Evolutionary conservation across 352 stramenopile species (phyloP), one percentile per base, ranked within the genome.

Genomic region (Phytopythium vexans): DNA sequence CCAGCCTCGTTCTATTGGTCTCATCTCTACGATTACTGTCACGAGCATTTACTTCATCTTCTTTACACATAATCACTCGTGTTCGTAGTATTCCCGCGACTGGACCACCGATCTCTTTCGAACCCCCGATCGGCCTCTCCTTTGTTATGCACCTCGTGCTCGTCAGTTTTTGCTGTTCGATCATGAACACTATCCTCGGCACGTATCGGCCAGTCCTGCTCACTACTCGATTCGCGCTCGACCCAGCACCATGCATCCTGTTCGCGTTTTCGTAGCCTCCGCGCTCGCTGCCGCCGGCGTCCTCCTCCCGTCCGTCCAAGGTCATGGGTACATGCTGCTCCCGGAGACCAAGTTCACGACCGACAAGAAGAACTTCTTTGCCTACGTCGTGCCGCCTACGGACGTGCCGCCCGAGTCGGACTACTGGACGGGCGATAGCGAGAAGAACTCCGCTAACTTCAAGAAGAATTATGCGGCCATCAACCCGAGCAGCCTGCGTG

Each of bases 321-420:
- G 49, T 11, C 60, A 68, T 42, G 60, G 48, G 4, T 68, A 59
- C 44, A 53, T 68, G 38, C 36, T 68, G 31, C 60, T 68, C 3
- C 60, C 60, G 4, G 54, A 68, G 50, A 55, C 60, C 54, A 51
- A 63, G 54, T 63, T 68, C 49, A 54, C 54, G 5, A 68, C 45
- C 44, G 38, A 54, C 40, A 49, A 60, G 50, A 62, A 60, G 47
- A 68, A 68, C 54, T 60, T 50, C 41, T 68, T 50, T 31, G 54
- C 59, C 0, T 62, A 61, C 49, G 47, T 54, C 6, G 59, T 66
- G 11, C 50, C 47, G 6, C 39, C 45, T 3, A 52, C 50, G 34
- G 52, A 52, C 15, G 48, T 56, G 33, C 46, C 46, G 14, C 59
- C 54, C 9, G 49, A 56, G 37, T 68, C 60, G 15, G 21, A 40